Evolutionary conservation across 1,284 basidiomycete genomes (phyloP).

Genomic region (Mycosarcoma maydis): DNA sequence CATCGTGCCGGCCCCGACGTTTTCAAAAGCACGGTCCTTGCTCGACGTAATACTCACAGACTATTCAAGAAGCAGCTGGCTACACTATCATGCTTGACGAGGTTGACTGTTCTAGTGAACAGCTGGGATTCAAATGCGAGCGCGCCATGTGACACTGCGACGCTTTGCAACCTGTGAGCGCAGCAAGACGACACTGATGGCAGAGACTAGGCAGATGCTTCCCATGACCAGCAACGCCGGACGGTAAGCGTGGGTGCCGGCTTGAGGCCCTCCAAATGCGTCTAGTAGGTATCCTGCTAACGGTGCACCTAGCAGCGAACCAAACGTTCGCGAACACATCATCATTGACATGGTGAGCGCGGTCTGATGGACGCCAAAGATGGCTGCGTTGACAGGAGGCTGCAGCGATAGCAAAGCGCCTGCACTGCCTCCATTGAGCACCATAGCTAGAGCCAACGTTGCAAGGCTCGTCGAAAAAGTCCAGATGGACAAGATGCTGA

Average conservation of each 20-base stretch:
- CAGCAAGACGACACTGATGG: conserved; percentile 28
- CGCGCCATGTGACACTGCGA: conserved; percentile 33
- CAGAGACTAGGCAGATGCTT: conserved; percentile 34
- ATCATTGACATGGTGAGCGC: conserved; percentile 48
- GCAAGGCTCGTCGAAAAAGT: conserved; percentile 33
- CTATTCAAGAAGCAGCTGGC: too few relatives aligned
- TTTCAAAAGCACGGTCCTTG: too few relatives aligned
- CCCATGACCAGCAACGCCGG: conserved; percentile 47
- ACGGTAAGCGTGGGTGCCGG: conserved; percentile 32
- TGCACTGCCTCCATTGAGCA: conserved; percentile 46
- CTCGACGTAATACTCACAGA: too few relatives aligned
- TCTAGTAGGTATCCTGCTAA: conserved; percentile 49
- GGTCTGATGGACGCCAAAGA: conserved; percentile 46
- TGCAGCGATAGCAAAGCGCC: conserved; percentile 48
- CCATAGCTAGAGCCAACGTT: conserved; percentile 40
- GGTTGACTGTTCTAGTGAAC: too few relatives aligned
- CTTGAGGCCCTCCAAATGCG: conserved; percentile 38
- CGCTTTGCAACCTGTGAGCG: conserved; percentile 30
- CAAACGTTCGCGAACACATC: conserved; percentile 41
- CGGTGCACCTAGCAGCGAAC: conserved; percentile 44
- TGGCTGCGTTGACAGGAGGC: conserved; percentile 46
- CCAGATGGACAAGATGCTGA: conserved; percentile 48
- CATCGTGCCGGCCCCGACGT: too few relatives aligned
- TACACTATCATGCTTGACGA: too few relatives aligned
- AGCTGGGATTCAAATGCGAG: conserved; percentile 33